A percentile compares a stretch with the other conserved stretches of the same genome.
phyloP scores from a whole-genome alignment of 495 filamentous ascomycete genomes.

The Penicillium steckii region DNA sequence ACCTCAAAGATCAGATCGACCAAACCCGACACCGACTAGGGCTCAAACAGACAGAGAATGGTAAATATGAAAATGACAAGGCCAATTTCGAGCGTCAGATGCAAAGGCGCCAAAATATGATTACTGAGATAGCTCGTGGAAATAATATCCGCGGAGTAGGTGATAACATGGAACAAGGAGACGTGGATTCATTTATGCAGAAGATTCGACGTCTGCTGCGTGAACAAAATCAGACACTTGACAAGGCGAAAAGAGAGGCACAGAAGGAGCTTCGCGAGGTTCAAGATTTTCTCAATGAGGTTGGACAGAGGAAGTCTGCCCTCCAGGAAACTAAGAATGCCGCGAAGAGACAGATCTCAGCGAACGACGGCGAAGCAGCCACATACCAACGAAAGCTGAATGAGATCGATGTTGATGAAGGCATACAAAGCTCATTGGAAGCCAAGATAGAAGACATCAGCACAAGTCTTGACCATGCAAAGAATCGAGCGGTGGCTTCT shows the following conservation, averaged over 20 bases:
- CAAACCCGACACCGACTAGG: slow-evolving; percentile 55
- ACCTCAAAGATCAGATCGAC: slow-evolving; percentile 63
- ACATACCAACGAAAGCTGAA: slow-evolving; percentile 63
- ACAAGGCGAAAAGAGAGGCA: slow-evolving; percentile 68
- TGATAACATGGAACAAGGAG: slow-evolving; percentile 67
- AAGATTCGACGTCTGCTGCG: slow-evolving; percentile 69
- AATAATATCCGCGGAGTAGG: slow-evolving; percentile 87
- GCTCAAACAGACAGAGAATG: slow-evolving; percentile 76
- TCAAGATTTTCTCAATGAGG: slow-evolving; percentile 63
- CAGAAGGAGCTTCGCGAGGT: slow-evolving; percentile 67
- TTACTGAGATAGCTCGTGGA: slow-evolving; percentile 73
- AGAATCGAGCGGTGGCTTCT: slow-evolving; percentile 55
- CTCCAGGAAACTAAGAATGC: slow-evolving; percentile 68
- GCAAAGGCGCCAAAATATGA: slow-evolving; percentile 62
- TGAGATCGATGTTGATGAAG: slow-evolving; percentile 77
- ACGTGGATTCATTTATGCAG: slow-evolving; percentile 73
- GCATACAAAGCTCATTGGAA: slow-evolving; percentile 70
- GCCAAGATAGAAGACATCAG: slow-evolving; percentile 69
- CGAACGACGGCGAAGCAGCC: slow-evolving; percentile 65
- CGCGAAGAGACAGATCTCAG: slow-evolving; percentile 64
- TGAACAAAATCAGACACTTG: slow-evolving; percentile 76
- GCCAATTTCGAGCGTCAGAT: slow-evolving; percentile 81
- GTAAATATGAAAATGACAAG: slow-evolving; percentile 82
- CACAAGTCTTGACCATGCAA: slow-evolving; percentile 58
- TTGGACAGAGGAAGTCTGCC: slow-evolving; percentile 65